Percentiles rank a stretch among this genome's conserved stretches.
These are phyloP conservation scores for Delonix regia DNA, from an alignment of 306 rosid genomes.

Conservation along the genomic window DNA sequence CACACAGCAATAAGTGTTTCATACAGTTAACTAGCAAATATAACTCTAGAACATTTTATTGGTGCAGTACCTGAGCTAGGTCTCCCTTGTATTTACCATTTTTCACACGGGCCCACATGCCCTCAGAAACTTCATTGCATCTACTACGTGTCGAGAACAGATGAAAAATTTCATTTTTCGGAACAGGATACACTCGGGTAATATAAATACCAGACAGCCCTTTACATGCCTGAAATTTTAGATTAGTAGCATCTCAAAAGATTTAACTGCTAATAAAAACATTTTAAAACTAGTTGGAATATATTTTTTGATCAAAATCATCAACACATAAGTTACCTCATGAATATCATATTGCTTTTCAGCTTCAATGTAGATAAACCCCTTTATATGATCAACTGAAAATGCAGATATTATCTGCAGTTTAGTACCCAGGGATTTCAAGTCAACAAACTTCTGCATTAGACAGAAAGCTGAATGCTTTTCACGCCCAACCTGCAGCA, in stretches of 20 bases:
- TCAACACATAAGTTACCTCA: conserved; percentile 59
- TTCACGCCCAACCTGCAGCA: conserved; percentile 91
- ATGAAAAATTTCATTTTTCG: conserved; percentile 72
- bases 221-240: conserved; percentile 69
- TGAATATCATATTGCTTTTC: conserved; percentile 74
- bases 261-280: conserved; percentile 5
- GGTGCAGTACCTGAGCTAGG: conserved; percentile 75
- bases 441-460: conserved; percentile 93
- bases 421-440: conserved; percentile 70
- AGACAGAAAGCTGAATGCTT: conserved; percentile 78
- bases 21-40: conserved; percentile 9
- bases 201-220: conserved; percentile 78
- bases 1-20: conserved; percentile 27
- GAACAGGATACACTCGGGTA: conserved; percentile 71
- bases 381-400: conserved; percentile 84
- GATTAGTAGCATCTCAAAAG: conserved; percentile 1
- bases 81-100: conserved; percentile 95
- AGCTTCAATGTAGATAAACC: conserved; percentile 80
- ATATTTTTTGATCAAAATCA: conserved; percentile 24
- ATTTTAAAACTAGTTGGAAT: conserved; percentile 1
- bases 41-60: conserved; percentile 16
- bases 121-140: conserved; percentile 64
- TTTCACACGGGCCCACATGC: conserved; percentile 90
- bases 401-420: conserved; percentile 82
- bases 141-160: conserved; percentile 58